Evolutionary conservation across 257 asterid genomes (phyloP).

Genomic region (Rubia yunnanensis): DNA sequence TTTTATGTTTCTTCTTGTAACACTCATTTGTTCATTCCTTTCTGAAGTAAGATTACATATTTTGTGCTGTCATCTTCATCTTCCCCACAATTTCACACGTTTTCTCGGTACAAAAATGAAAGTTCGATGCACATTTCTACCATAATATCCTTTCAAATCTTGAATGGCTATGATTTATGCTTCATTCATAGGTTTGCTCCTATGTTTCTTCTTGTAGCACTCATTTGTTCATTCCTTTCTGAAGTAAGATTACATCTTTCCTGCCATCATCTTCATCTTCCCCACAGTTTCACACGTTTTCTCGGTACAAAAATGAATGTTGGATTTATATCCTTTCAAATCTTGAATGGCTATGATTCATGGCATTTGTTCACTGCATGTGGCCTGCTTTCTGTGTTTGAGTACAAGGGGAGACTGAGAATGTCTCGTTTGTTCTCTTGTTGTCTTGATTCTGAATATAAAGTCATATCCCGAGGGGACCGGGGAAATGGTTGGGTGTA

Average conservation of each 20-base stretch:
- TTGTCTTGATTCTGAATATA: conserved; percentile 1
- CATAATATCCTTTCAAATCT: not conserved
- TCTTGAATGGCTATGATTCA: not conserved
- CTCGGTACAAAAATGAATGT: not conserved
- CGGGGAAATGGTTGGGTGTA: not conserved
- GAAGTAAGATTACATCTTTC: conserved; percentile 7
- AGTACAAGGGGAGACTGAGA: not conserved
- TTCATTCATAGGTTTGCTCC: conserved; percentile 6
- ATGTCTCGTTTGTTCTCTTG: not conserved
- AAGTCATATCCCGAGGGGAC: not conserved
- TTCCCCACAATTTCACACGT: not conserved
- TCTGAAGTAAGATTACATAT: conserved; percentile 9
- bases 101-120: not conserved
- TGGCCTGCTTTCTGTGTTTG: not conserved
- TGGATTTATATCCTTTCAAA: not conserved
- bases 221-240: conserved; percentile 17
- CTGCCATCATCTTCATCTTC: not conserved
- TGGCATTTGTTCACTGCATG: conserved; percentile 3
- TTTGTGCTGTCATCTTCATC: not conserved
- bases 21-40: conserved; percentile 20
- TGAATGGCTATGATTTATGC: not conserved
- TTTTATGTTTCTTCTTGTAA: conserved; percentile 28
- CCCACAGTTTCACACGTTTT: not conserved
- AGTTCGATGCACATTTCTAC: not conserved
- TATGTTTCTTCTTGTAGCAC: conserved; percentile 28